Base-by-base conservation (phyloP, 1,284 basidiomycete species). In the Ganoderma boninense region DNA sequence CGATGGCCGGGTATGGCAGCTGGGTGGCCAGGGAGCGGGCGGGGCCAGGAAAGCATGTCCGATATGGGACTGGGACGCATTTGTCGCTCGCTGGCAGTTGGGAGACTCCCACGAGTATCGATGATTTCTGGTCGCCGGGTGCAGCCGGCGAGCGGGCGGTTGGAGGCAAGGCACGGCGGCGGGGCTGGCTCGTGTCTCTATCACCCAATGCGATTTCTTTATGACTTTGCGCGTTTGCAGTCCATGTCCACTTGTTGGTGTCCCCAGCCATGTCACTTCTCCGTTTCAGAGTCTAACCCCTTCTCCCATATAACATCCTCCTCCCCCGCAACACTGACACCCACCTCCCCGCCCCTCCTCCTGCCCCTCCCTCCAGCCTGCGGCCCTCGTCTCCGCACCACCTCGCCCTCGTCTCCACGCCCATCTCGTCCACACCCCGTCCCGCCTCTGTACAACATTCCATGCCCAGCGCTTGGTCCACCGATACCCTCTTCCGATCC, bases 251-350 rank as follows among this genome's bases (percentile, higher is more conserved):
- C 68, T 71, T 70, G 70, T 73, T 73, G 76, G 71, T 77, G 69
- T 74, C 68, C 74, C 66, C 77, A 76, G 73, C 70, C 73, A 78
- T 79, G 78, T 71, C 75, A 75, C 71, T 70, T 71, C 71, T 73
- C 75, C 76, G 72, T 73, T 73, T 73, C 69, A 73, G 76, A 77
- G 76, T 74, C 75, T 74, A 76, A 76, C 69, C 72, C 68, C 73
- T 65, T 68, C 73, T 66, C 71, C 62, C 72, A 71, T 75, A 74
- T 76, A 75, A 72, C 72, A 56, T 70, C 64, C 69, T 67, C 73
- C 68, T 68, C 62, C 66, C 32, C 67, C 71, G 62, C 65, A 62
- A 62, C 60, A 62, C 60, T 26, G 23, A 65, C 52, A 49, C 69
- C 68, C 66, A 64, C 64, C 70, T 43, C 62, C 68, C 68, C 67